Base-by-base conservation (phyloP, 1,284 basidiomycete species). In the Mycosarcoma maydis region DNA sequence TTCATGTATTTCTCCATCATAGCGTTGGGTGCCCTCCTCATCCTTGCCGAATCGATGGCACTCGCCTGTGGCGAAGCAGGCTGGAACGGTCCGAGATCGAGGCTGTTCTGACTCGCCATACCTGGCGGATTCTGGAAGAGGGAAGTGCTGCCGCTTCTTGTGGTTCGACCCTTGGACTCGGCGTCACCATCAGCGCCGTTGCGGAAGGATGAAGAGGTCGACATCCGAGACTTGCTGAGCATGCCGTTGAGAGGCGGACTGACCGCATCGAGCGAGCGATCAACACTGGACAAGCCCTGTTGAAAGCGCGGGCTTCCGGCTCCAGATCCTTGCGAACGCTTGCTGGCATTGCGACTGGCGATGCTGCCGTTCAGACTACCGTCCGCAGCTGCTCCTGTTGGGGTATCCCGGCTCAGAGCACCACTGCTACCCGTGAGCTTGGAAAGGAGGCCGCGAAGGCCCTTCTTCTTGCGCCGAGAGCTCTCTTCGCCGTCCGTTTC, bases 31-130 rank as follows among this genome's bases (percentile, higher is more conserved):
- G 53, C 54, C 33, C 59, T 62, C 17, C 62, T 40, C 55, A 50
- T 59, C 40, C 55, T 50, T 20, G 39, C 48, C 11, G 59, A 6
- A 20, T 55, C 59, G 10, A 34, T n/a, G n/a, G n/a, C n/a, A n/a
- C n/a, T n/a, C n/a, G n/a, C n/a, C 27, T 52, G 54, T 5, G 57
- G 66, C 17, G 66, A 69, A 16, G 59, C 66, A 40, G 64, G 51
- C 42, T 75, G 69, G 70, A 78, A 78, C 1, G 76, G 76, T 10
- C 76, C 76, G 20, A 73, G 61, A 16, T 78, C 76, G 37, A 78
- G 51, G 38, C 72, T 72, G 38, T 57, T 60, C 62, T 74, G 72
- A 40, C 73, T 78, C 14, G 58, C 49, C 69, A 73, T 70, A n/a
- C 66, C 58, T 3, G 69, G 61, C 4, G 76, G 76, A 19, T 67